phyloP scores from a whole-genome alignment of 805 yeast genomes.

The Metschnikowia orientalis region DNA sequence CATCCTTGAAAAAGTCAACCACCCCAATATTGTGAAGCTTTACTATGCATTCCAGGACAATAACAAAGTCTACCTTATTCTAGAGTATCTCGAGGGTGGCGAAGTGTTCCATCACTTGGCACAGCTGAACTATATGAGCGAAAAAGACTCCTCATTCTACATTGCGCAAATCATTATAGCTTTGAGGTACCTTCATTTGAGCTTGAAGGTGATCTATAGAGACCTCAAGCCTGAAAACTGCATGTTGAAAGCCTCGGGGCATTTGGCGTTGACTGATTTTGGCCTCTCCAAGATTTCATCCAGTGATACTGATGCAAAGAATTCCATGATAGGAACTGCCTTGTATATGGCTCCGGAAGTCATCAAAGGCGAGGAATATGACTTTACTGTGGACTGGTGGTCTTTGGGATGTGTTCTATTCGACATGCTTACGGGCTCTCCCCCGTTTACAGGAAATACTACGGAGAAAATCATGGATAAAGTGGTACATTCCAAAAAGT shows the following conservation, averaged over 20 bases:
- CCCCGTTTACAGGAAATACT: conserved; percentile 84
- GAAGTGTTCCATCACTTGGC: conserved; percentile 69
- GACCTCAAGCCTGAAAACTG: conserved; percentile 46
- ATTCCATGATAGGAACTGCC: conserved; percentile 70
- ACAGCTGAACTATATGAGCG: conserved; percentile 20
- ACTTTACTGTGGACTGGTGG: conserved; percentile 88
- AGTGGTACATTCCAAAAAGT: conserved; percentile 58
- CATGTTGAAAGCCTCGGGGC: conserved; percentile 38
- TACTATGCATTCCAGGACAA: conserved; percentile 82
- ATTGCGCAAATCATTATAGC: conserved; percentile 19
- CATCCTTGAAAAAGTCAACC: conserved; percentile 61
- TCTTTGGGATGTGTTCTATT: conserved; percentile 78
- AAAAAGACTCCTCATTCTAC: conserved; percentile 18
- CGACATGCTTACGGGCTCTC: conserved; percentile 79
- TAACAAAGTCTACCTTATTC: conserved; percentile 64
- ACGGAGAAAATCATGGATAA: conserved; percentile 73
- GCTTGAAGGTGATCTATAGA: conserved; percentile 38
- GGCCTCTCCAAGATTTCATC: conserved; percentile 38
- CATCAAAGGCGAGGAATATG: conserved; percentile 70
- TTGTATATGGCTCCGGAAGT: conserved; percentile 92
- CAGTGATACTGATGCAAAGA: conserved; percentile 35
- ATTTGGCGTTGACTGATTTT: conserved; percentile 42
- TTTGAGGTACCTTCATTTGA: conserved; percentile 18
- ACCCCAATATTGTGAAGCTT: conserved; percentile 76
- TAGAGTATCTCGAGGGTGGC: conserved; percentile 87